Percentiles rank a stretch among this genome's conserved stretches.
phyloP scores from a whole-genome alignment of 441 rosid genomes.

The Pelargonium fulgidum region DNA sequence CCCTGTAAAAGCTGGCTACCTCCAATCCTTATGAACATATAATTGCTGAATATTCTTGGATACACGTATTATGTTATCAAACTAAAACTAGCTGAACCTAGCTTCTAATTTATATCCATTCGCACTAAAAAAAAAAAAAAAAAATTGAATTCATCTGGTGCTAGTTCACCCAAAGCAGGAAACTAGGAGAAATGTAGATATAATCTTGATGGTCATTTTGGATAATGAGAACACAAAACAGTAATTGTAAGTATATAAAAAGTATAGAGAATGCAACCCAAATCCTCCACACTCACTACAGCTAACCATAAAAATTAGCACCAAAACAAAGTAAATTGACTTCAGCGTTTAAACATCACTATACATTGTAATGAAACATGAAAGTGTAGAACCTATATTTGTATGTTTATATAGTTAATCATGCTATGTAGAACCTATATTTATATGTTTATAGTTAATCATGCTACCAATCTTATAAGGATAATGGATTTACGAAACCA shows the following conservation, averaged over 20 bases:
- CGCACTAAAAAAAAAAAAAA: neutral
- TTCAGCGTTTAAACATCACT: neutral
- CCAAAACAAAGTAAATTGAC: neutral
- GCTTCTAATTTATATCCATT: neutral
- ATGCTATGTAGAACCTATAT: neutral
- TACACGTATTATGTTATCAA: conserved; percentile 1
- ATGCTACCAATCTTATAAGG: neutral
- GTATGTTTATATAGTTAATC: neutral
- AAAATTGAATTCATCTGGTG: neutral
- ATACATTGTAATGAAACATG: neutral
- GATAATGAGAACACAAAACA: neutral
- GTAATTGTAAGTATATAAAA: neutral
- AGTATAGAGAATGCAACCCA: neutral
- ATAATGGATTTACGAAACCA: neutral
- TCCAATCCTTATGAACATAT: neutral
- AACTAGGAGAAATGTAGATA: neutral
- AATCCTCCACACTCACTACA: neutral
- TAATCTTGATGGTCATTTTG: neutral
- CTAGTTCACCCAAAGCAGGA: neutral
- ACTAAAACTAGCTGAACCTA: neutral
- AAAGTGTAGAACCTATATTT: neutral
- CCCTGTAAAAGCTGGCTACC: neutral
- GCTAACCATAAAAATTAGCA: neutral
- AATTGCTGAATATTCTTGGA: neutral
- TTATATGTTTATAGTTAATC: neutral